Base-by-base conservation (phyloP, 257 asterid species). In the Rauvolfia tetraphylla region DNA sequence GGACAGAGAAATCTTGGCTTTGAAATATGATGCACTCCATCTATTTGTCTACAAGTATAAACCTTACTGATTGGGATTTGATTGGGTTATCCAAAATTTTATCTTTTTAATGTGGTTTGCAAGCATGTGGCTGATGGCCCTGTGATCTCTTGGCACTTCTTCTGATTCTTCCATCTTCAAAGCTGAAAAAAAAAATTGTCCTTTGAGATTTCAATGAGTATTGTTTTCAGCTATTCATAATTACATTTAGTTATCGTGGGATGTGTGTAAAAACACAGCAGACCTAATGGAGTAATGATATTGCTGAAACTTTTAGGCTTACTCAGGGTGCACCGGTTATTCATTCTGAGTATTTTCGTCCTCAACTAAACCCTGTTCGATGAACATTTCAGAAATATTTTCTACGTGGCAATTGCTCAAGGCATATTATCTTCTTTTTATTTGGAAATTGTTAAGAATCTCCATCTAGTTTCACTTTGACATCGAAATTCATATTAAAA, bases 141-240 rank as follows among this genome's bases (percentile, higher is more conserved):
- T 63, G 69, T 59, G 27, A 27, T 3, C 36, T 59, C n/a, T 29
- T 9, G 9, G 5, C 17, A 25, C 41, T 0, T 20, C 4, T 63
- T 42, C 44, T 63, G 42, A 63, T 33, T 63, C 41, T 63, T 33
- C 69, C 68, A 61, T 61, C 62, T 31, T 63, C 25, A 63, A 63
- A 33, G 41, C 17, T 34, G 44, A 20, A 36, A 36, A 20, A 36
- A 36, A 20, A 20, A 20, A 0, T 2, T 65, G 34, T 65, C 20
- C 18, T 34, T 36, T 65, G 48, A 65, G 48, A 34, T 65, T 20
- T 65, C 13, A 22, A 66, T 66, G 49, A 7, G 31, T 63, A 5
- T 65, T 34, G 20, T 17, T 67, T 36, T 36, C 71, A 67, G 20
- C 18, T 18, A 41, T 44, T 38, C 51, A 38, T 66, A 18, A 66